Evolutionary conservation across 345 rosid species (phyloP), one percentile per base, ranked within the genome.

Genomic region (Moricandia arvensis): DNA sequence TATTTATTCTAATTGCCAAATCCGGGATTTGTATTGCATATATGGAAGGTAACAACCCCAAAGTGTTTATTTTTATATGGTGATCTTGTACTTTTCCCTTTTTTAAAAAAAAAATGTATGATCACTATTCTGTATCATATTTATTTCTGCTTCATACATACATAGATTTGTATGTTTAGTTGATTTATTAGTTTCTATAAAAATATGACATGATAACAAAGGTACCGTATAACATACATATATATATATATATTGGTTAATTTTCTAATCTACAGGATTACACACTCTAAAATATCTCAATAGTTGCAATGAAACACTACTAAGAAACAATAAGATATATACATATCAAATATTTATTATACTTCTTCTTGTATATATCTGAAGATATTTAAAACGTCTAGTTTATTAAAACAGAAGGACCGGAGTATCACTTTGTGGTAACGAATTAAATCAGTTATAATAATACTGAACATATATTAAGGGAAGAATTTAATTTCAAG

Each of bases 1-100:
- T 38, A 60, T 31, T 70, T 71, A 55, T 71, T 71, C 72, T 33
- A 34, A 34, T 47, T 71, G 58, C 73, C 27, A 77, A 71, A 77
- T 47, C 80, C 76, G 76, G 80, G 76, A 66, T 72, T 64, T 77
- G 76, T 77, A 76, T 65, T 34, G 15, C 75, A 63, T 58, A 43
- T 64, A 29, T 64, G 67, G 80, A 70, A 70, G 31, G 29, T 30
- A 57, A 57, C 61, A 69, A 63, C 24, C 49, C 59, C 54, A 62
- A 76, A 69, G 65, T 60, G 63, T 26, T 18, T 2, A 26, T 16
- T 68, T 61, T 7, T 51, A 27, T 59, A 57, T 30, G 9, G 38
- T 74, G 8, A 13, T 17, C 13, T 45, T 45, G 47, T 30, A 58
- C 35, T 45, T 43, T 18, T 13, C 13, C 24, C 24, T 21, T 21